A percentile compares a stretch with the other conserved stretches of the same genome.
These are phyloP conservation scores for Panicum virgatum DNA, from an alignment of 202 grass and related monocot genomes.

Conservation along the genomic window DNA sequence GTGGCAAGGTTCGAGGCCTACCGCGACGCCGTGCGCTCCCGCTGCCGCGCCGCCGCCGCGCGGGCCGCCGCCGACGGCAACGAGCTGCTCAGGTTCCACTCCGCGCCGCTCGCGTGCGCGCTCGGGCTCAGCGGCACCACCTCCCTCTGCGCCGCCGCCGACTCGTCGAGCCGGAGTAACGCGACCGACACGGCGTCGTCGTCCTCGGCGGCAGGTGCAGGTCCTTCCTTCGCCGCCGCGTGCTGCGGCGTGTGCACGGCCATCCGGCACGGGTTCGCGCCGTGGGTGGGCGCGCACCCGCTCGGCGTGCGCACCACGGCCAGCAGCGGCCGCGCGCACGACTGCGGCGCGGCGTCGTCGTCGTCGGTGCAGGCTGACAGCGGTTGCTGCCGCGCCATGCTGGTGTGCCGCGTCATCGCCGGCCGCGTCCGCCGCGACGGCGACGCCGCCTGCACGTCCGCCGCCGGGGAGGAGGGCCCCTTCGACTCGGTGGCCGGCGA, in stretches of 20 bases:
- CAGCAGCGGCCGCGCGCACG: slow-evolving; percentile 87
- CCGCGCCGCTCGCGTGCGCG: slow-evolving; percentile 62
- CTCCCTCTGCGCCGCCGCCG: slow-evolving; percentile 43
- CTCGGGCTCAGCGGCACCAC: slow-evolving; percentile 58
- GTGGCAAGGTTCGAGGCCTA: slow-evolving; percentile 91
- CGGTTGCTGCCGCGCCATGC: slow-evolving; percentile 58
- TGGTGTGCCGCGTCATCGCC: slow-evolving; percentile 96
- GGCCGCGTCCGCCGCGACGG: slow-evolving; percentile 50
- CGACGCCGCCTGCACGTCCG: neutral
- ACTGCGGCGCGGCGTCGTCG: slow-evolving; percentile 23
- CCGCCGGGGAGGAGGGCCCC: neutral
- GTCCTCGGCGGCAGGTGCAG: neutral
- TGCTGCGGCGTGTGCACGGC: slow-evolving; percentile 64
- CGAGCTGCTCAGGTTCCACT: slow-evolving; percentile 88
- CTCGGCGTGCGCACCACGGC: slow-evolving; percentile 79
- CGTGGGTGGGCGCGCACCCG: slow-evolving; percentile 37
- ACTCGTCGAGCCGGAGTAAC: neutral
- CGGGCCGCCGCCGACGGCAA: slow-evolving; percentile 87
- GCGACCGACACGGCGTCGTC: neutral
- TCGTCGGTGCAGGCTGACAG: neutral
- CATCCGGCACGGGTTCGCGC: slow-evolving; percentile 72
- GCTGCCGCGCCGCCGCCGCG: slow-evolving; percentile 28
- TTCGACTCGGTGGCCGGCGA: slow-evolving; percentile 80
- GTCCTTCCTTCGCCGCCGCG: neutral
- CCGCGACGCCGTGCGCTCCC: slow-evolving; percentile 69